Evolutionary conservation across 2,329 filamentous ascomycete species (phyloP), one percentile per base, ranked within the genome.

Genomic region (Daldinia sp.): DNA sequence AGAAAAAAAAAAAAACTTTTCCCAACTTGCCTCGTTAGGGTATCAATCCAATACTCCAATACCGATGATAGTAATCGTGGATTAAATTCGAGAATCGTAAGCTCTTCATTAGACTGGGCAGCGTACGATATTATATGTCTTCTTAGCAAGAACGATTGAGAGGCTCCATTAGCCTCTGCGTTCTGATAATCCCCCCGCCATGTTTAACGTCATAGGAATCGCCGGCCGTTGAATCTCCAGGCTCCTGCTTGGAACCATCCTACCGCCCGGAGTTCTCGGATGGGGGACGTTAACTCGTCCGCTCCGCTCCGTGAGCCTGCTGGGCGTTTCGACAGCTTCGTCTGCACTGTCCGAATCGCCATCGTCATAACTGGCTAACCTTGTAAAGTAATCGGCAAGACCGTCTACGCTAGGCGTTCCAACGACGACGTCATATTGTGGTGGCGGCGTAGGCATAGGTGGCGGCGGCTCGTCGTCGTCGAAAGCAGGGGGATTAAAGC

Each of bases 401-500:
- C 90, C 80, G 82, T 94, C 79, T 78, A 93, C 84, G 81, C 89
- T 85, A 26, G 88, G 83, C 67, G 87, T 88, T 15, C 91, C 92
- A 1, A 96, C 88, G 41, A 97, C 92, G 3, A 86, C 85, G 66
- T 95, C 92, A 78, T 98, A 97, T 64, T 92, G 89, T 0, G 94
- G 94, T 6, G 94, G 94, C 1, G 94, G 94, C 0, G 93, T 97
- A 71, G 82, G 77, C 60, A 81, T 69, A 1, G 91, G 89, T 57
- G 92, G 92, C 3, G 93, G 92, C 0, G 92, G 90, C 4, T 89
- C 86, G 60, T 97, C 92, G 4, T 93, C 93, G 69, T 96, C 91
- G 76, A 97, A 97, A 0, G 93, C 89, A 0, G 94, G 94, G 1
- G 94, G 94, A 66, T 94, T 94, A 81, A 94, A 97, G 0, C 93